Conservation (phyloP, 179 eudicot species). For the Camellia oleifera region DNA sequence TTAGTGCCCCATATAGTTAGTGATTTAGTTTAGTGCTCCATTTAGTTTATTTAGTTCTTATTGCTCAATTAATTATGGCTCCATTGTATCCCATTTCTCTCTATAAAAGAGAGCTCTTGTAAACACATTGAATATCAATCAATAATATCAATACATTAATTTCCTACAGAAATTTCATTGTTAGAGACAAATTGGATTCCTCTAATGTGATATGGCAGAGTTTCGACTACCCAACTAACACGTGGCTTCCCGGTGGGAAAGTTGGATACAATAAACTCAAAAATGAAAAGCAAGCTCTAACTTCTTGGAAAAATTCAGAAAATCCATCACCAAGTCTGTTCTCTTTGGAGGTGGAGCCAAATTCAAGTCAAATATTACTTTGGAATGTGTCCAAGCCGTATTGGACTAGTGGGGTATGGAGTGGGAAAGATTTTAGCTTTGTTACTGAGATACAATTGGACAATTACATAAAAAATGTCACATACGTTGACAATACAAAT, state of each 20-base stretch:
- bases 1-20: too few relatives aligned
- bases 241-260: conserved; percentile 23
- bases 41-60: too few relatives aligned
- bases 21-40: too few relatives aligned
- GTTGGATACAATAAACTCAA: conserved; percentile 14
- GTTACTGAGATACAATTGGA: not conserved
- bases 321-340: not conserved
- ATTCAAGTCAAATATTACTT: not conserved
- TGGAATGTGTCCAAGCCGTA: not conserved
- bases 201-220: conserved; percentile 8
- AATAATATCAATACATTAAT: too few relatives aligned
- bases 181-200: conserved; percentile 6
- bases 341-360: not conserved
- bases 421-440: not conserved
- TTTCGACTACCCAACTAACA: conserved; percentile 7
- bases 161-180: conserved; percentile 1
- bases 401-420: not conserved
- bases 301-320: not conserved
- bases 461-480: not conserved
- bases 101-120: too few relatives aligned
- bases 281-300: not conserved
- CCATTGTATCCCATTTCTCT: too few relatives aligned
- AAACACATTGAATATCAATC: too few relatives aligned
- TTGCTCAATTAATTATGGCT: too few relatives aligned
- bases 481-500: not conserved